Evolutionary conservation across 305 asterid species (phyloP).

Genomic region (Solanum hybrid): DNA sequence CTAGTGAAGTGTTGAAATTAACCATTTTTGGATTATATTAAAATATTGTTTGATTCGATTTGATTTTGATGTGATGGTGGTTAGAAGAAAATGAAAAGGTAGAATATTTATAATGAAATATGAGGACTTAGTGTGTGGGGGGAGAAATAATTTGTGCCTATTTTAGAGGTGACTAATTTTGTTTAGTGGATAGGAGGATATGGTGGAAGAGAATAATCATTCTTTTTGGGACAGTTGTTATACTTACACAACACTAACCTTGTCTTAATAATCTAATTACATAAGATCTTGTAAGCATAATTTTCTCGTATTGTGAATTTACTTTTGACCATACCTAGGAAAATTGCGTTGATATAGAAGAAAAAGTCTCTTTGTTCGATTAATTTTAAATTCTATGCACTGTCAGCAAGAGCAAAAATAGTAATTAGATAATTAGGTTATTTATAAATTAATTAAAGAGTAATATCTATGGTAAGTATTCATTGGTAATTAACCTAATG

Average conservation of each 20-base stretch:
- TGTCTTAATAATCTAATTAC: background rate
- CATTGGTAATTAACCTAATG: too few relatives aligned
- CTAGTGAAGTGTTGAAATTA: slow-evolving; percentile 8
- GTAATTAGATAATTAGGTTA: background rate
- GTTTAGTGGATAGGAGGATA: slow-evolving; percentile 17
- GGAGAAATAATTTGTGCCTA: slow-evolving; percentile 17
- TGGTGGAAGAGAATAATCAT: slow-evolving; percentile 7
- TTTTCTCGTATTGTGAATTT: background rate
- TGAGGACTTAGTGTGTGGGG: background rate
- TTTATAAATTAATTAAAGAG: background rate
- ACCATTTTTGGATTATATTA: background rate
- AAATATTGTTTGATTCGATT: background rate
- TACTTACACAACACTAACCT: background rate
- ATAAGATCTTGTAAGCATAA: background rate
- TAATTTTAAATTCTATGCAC: background rate
- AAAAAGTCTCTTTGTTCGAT: background rate
- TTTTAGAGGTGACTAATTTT: slow-evolving; percentile 28
- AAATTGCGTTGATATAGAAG: background rate
- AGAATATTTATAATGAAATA: slow-evolving; percentile 1
- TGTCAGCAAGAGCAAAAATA: background rate
- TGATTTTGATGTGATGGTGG: too few relatives aligned
- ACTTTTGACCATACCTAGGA: background rate
- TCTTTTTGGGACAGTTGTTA: background rate
- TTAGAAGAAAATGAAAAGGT: background rate
- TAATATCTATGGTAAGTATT: background rate